These are phyloP conservation scores for Mycosarcoma mackinlayi DNA, from an alignment of 1,284 basidiomycete species.

Conservation along the genomic window DNA sequence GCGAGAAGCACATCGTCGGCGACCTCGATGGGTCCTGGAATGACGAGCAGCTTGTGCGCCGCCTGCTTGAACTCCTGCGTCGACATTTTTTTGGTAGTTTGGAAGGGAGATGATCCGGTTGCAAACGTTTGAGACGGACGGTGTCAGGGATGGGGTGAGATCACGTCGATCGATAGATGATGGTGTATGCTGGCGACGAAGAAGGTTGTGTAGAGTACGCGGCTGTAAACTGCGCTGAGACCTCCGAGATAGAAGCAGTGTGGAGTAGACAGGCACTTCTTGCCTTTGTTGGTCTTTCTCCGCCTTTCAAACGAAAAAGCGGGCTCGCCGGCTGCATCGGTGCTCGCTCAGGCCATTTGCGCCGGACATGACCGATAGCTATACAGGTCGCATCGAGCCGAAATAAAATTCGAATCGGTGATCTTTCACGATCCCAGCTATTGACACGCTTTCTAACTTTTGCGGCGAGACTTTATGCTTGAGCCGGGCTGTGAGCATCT, in stretches of 20 bases:
- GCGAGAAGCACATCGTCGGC: slow-evolving; percentile 76
- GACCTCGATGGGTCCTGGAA: slow-evolving; percentile 85
- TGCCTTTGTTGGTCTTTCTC: too few relatives aligned
- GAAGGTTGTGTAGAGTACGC: background rate
- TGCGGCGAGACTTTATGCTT: too few relatives aligned
- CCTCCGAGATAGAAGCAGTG: slow-evolving; percentile 7
- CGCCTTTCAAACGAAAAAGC: slow-evolving; percentile 22
- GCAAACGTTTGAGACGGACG: too few relatives aligned
- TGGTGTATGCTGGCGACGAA: slow-evolving; percentile 2
- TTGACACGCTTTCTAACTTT: too few relatives aligned
- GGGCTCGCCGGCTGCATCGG: slow-evolving; percentile 34
- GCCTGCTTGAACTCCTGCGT: slow-evolving; percentile 60
- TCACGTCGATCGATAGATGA: slow-evolving; percentile 6
- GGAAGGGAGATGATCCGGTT: slow-evolving; percentile 49
- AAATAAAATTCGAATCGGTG: slow-evolving; percentile 4
- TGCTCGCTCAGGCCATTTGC: slow-evolving; percentile 27
- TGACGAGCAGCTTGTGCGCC: slow-evolving; percentile 69
- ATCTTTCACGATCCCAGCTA: background rate
- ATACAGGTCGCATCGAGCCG: too few relatives aligned
- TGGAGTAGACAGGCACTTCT: slow-evolving; percentile 33
- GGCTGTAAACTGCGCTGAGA: background rate
- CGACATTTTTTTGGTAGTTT: slow-evolving; percentile 49
- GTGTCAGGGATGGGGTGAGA: slow-evolving; percentile 39
- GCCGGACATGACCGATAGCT: slow-evolving; percentile 34
- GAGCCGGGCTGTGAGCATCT: too few relatives aligned